phyloP scores from a whole-genome alignment of 2,329 filamentous ascomycete genomes.

The Zalaria sp. region DNA sequence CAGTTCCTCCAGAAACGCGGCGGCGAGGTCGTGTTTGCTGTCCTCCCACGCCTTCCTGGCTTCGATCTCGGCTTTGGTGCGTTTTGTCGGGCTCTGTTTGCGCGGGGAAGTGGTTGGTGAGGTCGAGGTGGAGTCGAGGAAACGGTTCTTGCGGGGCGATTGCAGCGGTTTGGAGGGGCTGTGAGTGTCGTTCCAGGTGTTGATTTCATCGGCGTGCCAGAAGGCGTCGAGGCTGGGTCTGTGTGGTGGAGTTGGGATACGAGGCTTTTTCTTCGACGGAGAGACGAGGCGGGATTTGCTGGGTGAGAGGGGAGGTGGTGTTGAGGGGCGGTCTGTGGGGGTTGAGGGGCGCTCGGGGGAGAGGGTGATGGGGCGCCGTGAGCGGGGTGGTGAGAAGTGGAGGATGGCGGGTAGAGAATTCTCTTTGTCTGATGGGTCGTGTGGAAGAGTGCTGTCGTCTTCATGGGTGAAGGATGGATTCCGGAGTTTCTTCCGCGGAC shows the following conservation, averaged over 20 bases:
- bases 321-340: slow-evolving; percentile 12
- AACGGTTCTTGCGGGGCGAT: slow-evolving; percentile 21
- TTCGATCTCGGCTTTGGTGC: slow-evolving; percentile 17
- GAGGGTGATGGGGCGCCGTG: slow-evolving; percentile 2
- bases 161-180: slow-evolving; percentile 35
- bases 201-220: slow-evolving; percentile 44
- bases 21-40: slow-evolving; percentile 48
- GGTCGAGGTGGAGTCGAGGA: slow-evolving; percentile 7
- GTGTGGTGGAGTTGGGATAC: slow-evolving; percentile 41
- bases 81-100: slow-evolving; percentile 22
- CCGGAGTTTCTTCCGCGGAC: too few relatives aligned
- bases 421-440: slow-evolving; percentile 16
- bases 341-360: not conserved
- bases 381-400: slow-evolving; percentile 8
- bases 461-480: not conserved
- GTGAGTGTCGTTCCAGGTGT: slow-evolving; percentile 51
- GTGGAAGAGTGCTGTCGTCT: not conserved
- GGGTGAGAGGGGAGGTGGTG: slow-evolving; percentile 28
- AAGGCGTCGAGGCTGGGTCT: slow-evolving; percentile 42
- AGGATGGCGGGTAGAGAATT: slow-evolving; percentile 11
- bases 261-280: slow-evolving; percentile 29
- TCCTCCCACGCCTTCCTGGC: slow-evolving; percentile 48
- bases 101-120: slow-evolving; percentile 22
- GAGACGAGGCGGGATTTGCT: slow-evolving; percentile 28
- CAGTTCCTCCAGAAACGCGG: slow-evolving; percentile 52